Evolutionary conservation across 345 rosid genomes (phyloP).

Genomic region (Mercurialis annua): DNA sequence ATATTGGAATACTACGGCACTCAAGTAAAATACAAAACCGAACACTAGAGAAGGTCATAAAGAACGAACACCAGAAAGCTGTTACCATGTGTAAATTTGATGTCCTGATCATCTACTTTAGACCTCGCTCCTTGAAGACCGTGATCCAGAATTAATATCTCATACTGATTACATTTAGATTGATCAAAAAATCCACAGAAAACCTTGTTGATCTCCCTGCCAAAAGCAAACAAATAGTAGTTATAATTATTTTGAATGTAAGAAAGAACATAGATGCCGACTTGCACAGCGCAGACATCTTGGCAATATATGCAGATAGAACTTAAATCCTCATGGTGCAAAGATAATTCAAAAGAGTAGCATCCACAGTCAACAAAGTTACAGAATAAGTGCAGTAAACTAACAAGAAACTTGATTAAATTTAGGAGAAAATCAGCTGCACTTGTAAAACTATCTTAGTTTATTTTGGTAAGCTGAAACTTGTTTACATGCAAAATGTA

Average conservation of each 20-base stretch:
- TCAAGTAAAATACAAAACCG: neutral
- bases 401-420: neutral
- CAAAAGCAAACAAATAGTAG: slow-evolving; percentile 28
- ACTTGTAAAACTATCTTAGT: neutral
- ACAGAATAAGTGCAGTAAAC: neutral
- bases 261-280: neutral
- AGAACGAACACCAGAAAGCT: slow-evolving; percentile 26
- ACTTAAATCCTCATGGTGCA: neutral
- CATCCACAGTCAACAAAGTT: neutral
- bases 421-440: neutral
- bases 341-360: neutral
- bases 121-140: slow-evolving; percentile 25
- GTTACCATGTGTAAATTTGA: slow-evolving; percentile 15
- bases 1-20: neutral
- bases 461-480: neutral
- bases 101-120: slow-evolving; percentile 25
- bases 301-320: neutral
- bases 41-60: neutral
- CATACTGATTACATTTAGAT: slow-evolving; percentile 38
- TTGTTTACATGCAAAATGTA: neutral
- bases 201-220: slow-evolving; percentile 87
- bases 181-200: slow-evolving; percentile 75
- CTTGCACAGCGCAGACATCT: no score
- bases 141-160: slow-evolving; percentile 30
- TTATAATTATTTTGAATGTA: neutral